Evolutionary conservation across 306 rosid species (phyloP).

Genomic region (Prunus armeniaca): DNA sequence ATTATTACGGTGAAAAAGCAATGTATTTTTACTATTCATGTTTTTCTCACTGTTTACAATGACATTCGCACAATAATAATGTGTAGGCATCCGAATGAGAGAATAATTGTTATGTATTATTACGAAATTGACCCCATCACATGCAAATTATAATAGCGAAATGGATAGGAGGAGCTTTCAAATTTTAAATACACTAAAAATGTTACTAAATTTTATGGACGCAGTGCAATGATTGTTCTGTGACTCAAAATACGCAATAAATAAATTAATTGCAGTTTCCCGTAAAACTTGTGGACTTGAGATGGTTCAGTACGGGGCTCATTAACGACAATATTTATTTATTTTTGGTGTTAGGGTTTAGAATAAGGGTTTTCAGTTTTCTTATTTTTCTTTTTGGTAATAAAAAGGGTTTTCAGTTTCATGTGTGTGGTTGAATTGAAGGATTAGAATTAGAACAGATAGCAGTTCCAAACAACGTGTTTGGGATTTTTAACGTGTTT

Average conservation of each 20-base stretch:
- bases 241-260: not conserved
- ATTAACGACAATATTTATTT: no score
- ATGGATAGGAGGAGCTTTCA: slow-evolving; percentile 2
- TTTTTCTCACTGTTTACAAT: no score
- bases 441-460: not conserved
- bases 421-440: not conserved
- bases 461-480: not conserved
- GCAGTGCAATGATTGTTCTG: slow-evolving; percentile 20
- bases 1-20: no score
- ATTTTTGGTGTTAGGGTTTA: no score
- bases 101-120: not conserved
- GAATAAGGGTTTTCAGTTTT: no score
- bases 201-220: not conserved
- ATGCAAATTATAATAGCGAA: not conserved
- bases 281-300: slow-evolving; percentile 8
- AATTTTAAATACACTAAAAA: not conserved
- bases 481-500: not conserved
- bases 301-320: slow-evolving; percentile 19
- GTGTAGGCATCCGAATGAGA: rapidly evolving
- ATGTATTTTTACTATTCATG: rapidly evolving
- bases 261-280: not conserved
- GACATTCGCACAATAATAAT: no score
- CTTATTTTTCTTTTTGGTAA: no score
- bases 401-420: slow-evolving; percentile 3
- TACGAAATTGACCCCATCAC: not conserved